Percentiles rank a stretch among this genome's conserved stretches.
These are phyloP conservation scores for Aspergillus carbonarius DNA, from an alignment of 2,329 filamentous ascomycete genomes.

Conservation along the genomic window DNA sequence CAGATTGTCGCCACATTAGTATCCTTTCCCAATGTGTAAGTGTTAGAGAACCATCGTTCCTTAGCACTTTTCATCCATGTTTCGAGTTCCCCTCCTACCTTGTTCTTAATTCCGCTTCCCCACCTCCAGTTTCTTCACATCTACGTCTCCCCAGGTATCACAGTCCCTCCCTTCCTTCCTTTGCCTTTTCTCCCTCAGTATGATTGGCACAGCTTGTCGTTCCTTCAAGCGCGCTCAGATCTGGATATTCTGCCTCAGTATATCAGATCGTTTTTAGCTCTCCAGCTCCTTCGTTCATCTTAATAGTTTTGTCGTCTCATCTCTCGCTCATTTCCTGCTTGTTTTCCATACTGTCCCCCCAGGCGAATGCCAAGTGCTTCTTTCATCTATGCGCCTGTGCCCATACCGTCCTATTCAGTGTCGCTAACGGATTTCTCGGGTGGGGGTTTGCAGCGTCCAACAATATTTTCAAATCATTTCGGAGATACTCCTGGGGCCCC, in stretches of 20 bases:
- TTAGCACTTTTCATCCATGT: slow-evolving; percentile 3
- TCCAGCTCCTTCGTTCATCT: background rate
- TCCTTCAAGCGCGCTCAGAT: background rate
- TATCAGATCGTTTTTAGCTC: background rate
- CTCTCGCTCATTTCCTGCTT: background rate
- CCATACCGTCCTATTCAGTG: background rate
- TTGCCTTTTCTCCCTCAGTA: slow-evolving; percentile 10
- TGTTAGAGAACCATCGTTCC: slow-evolving; percentile 11
- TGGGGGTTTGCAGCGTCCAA: slow-evolving; percentile 22
- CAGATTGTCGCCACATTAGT: slow-evolving; percentile 13
- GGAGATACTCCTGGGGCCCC: slow-evolving; percentile 31
- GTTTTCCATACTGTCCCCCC: slow-evolving; percentile 2
- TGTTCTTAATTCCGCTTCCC: slow-evolving; percentile 5
- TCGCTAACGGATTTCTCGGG: slow-evolving; percentile 10
- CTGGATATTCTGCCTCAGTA: background rate
- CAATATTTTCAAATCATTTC: slow-evolving; percentile 30
- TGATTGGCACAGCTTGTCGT: slow-evolving; percentile 1
- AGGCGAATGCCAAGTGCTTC: background rate
- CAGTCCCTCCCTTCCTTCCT: slow-evolving; percentile 10
- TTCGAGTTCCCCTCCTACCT: slow-evolving; percentile 2
- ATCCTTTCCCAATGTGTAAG: slow-evolving; percentile 23
- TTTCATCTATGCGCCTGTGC: background rate
- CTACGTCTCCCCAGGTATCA: slow-evolving; percentile 1
- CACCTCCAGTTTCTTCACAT: slow-evolving; percentile 4
- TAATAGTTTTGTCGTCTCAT: slow-evolving; percentile 1